A percentile compares a stretch with the other conserved stretches of the same genome.
phyloP scores from a whole-genome alignment of 1,139 yeast species.

The Sugiyamaella paludigena region DNA sequence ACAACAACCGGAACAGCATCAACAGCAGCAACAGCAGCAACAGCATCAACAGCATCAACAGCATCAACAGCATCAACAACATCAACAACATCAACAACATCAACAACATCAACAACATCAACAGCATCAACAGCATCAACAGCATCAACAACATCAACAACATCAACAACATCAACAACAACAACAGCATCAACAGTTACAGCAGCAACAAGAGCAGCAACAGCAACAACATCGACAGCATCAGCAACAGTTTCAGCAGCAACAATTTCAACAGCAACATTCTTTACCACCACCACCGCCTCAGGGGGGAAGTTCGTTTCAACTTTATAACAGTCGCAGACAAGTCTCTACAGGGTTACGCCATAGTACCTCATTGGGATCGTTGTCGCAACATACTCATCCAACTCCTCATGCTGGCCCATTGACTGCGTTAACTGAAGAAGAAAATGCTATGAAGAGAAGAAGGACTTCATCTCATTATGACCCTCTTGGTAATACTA shows the following conservation, averaged over 20 bases:
- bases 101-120: not conserved
- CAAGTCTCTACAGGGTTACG: constrained; percentile 4
- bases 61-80: no score
- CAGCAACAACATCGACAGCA: not conserved
- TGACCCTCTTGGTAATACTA: constrained; percentile 28
- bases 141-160: not conserved
- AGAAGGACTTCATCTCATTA: constrained; percentile 34
- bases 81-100: no score
- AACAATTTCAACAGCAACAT: not conserved
- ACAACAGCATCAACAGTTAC: constrained; percentile 8
- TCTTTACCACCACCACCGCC: not conserved
- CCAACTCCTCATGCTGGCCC: constrained; percentile 12
- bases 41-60: not conserved
- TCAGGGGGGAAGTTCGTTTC: not conserved
- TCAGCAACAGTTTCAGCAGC: constrained; percentile 1
- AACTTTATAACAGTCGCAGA: not conserved
- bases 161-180: constrained; percentile 12
- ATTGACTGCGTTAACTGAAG: constrained; percentile 20
- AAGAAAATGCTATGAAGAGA: constrained; percentile 24
- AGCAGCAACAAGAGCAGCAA: not conserved
- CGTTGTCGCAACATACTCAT: not conserved
- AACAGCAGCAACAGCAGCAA: constrained; percentile 7
- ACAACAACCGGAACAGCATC: constrained; percentile 4
- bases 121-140: no score
- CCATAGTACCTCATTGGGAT: constrained; percentile 9